Percentiles rank a stretch among this genome's conserved stretches.
phyloP scores from a whole-genome alignment of 2,329 filamentous ascomycete genomes.

The Triangularia verruculosa region DNA sequence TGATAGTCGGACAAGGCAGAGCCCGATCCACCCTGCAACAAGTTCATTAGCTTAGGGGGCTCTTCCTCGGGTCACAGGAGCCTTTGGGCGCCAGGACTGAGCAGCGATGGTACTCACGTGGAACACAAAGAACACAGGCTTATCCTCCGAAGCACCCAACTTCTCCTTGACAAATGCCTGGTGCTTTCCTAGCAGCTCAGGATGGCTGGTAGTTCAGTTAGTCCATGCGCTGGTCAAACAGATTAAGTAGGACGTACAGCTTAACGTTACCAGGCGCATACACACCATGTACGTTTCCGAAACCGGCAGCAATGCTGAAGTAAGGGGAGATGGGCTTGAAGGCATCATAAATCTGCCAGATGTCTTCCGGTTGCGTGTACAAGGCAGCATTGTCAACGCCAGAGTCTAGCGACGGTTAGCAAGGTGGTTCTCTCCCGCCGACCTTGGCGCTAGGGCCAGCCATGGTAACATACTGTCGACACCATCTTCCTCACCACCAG shows the following conservation, averaged over 20 bases:
- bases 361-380: conserved; percentile 96
- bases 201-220: conserved; percentile 54
- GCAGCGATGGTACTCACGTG: conserved; percentile 91
- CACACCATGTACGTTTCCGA: conserved; percentile 97
- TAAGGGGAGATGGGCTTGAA: conserved; percentile 84
- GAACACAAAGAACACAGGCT: conserved; percentile 99
- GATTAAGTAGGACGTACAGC: background rate
- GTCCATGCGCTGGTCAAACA: background rate
- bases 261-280: conserved; percentile 68
- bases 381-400: conserved; percentile 28
- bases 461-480: background rate
- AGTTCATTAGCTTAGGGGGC: background rate
- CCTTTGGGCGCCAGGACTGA: too few relatives aligned
- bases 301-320: conserved; percentile 97
- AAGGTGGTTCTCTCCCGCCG: conserved; percentile 82
- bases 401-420: conserved; percentile 22
- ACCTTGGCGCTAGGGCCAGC: background rate
- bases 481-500: conserved; percentile 42
- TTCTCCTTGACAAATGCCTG: conserved; percentile 86
- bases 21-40: conserved; percentile 42
- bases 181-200: conserved; percentile 94
- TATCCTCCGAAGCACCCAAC: conserved; percentile 66
- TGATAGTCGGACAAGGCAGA: conserved; percentile 87
- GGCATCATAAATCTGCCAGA: conserved; percentile 83
- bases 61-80: too few relatives aligned